Evolutionary conservation across 805 yeast species (phyloP), one percentile per base, ranked within the genome.

Genomic region (Lachancea nothofagi): DNA sequence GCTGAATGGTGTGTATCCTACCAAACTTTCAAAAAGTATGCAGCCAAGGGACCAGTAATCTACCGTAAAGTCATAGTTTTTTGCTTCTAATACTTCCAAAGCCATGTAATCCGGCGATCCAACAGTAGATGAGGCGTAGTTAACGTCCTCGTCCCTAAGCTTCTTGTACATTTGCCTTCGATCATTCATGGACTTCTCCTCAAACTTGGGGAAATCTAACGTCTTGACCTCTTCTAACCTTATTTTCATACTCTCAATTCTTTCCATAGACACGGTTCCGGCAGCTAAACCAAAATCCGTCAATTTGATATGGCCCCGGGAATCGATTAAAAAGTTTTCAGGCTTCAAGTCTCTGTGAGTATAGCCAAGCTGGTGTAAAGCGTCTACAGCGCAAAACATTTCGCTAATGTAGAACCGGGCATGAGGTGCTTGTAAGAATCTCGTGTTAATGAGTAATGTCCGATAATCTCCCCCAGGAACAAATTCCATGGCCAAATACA

Each of bases 61-160:
- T 42, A 94, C 95, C 12, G 98, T 90, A 60, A 82, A 89, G 59
- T 93, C 96, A 62, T 93, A 93, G 43, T 80, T 78, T 56, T 83
- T 83, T 6, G 98, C 98, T 62, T 87, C 95, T 39, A 93, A 74
- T 9, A 93, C 97, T 62, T 93, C 99, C 36, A 93, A 71, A 1
- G 99, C 98, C 99, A 93, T 93, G 59, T 93, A 93, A 63, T 93
- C 99, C 1, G 99, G 99, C 4, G 95, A 84, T 1, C 99, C 99
- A 12, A 93, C 99, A 51, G 90, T 86, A 1, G 97, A 87, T 53
- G 86, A 85, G 13, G 99, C 97, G 55, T 83, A 82, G 52, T 84
- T 87, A 43, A 85, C 74, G 52, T 88, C 95, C 5, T 60, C 57
- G 44, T 78, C 82, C 49, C 95, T 77, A 40, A 81, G 61, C n/a